phyloP scores from a whole-genome alignment of 2,329 filamentous ascomycete genomes.

The Penicillium sp. region DNA sequence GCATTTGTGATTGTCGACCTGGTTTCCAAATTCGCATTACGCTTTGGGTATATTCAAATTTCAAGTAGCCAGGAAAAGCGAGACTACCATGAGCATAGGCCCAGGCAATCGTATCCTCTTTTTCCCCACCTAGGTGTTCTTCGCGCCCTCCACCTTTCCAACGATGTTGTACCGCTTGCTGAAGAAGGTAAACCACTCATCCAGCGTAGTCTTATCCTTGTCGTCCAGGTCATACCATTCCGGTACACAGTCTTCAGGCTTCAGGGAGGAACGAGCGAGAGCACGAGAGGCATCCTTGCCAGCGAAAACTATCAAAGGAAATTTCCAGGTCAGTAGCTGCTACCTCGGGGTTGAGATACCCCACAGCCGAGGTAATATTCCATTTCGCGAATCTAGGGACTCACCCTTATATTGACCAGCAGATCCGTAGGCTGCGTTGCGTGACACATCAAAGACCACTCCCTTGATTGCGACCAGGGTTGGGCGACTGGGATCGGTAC shows the following conservation, averaged over 20 bases:
- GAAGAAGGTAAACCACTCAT: constrained; percentile 96
- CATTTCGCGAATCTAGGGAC: constrained; percentile 23
- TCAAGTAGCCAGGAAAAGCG: not conserved
- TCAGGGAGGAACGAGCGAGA: constrained; percentile 81
- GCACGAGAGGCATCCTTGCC: constrained; percentile 96
- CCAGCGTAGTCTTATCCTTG: constrained; percentile 78
- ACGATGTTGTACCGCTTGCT: constrained; percentile 90
- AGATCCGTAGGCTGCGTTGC: constrained; percentile 81
- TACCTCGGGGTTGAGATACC: not conserved
- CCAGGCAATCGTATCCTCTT: not conserved
- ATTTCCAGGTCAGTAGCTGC: not conserved
- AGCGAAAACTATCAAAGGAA: constrained; percentile 70
- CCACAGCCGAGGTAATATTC: not conserved
- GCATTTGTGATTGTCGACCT: constrained; percentile 10
- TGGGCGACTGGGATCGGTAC: constrained; percentile 48
- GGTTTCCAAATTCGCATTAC: not conserved
- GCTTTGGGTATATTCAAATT: not conserved
- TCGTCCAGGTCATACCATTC: constrained; percentile 83
- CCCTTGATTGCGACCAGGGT: constrained; percentile 72
- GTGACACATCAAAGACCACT: constrained; percentile 89
- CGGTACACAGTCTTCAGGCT: constrained; percentile 75
- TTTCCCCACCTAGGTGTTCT: constrained; percentile 30
- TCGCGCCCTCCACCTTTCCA: constrained; percentile 45
- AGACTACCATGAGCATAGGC: not conserved
- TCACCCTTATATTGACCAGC: constrained; percentile 83